phyloP scores from a whole-genome alignment of 495 filamentous ascomycete species.

The Daldinia childiae region DNA sequence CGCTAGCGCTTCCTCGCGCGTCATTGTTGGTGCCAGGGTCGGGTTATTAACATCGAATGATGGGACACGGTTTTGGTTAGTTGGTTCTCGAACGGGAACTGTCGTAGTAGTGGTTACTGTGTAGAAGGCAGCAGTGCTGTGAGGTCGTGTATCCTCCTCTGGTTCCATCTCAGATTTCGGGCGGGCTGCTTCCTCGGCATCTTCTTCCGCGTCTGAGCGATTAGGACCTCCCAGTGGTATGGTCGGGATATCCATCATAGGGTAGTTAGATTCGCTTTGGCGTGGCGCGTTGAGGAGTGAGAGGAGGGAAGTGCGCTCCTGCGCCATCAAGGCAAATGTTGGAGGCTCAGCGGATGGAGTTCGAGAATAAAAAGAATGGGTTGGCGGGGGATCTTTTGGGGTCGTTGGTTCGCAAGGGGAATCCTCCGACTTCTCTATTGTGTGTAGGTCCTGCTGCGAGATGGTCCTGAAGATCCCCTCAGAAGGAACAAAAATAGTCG shows the following conservation, averaged over 20 bases:
- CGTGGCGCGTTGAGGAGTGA: conserved; percentile 64
- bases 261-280: conserved; percentile 42
- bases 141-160: conserved; percentile 40
- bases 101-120: conserved; percentile 54
- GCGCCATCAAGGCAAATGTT: conserved; percentile 53
- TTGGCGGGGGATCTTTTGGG: conserved; percentile 31
- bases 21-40: conserved; percentile 63
- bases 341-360: conserved; percentile 64
- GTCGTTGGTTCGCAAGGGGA: conserved; percentile 44
- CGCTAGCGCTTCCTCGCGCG: conserved; percentile 65
- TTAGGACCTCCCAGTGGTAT: conserved; percentile 37
- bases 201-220: background rate
- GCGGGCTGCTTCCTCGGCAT: conserved; percentile 10
- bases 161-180: background rate
- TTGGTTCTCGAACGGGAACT: conserved; percentile 55
- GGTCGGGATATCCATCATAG: conserved; percentile 50
- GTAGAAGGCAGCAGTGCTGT: conserved; percentile 53
- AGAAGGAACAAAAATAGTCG: conserved; percentile 58
- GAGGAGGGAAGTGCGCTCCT: conserved; percentile 60
- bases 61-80: conserved; percentile 49
- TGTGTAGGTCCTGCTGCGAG: conserved; percentile 55
- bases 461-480: conserved; percentile 64
- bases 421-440: conserved; percentile 39
- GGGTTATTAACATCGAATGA: conserved; percentile 61
- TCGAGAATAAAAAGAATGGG: conserved; percentile 47